Evolutionary conservation across 805 yeast genomes (phyloP), one percentile per base, ranked within the genome.

Genomic region (Saccharomycopsis sp.): DNA sequence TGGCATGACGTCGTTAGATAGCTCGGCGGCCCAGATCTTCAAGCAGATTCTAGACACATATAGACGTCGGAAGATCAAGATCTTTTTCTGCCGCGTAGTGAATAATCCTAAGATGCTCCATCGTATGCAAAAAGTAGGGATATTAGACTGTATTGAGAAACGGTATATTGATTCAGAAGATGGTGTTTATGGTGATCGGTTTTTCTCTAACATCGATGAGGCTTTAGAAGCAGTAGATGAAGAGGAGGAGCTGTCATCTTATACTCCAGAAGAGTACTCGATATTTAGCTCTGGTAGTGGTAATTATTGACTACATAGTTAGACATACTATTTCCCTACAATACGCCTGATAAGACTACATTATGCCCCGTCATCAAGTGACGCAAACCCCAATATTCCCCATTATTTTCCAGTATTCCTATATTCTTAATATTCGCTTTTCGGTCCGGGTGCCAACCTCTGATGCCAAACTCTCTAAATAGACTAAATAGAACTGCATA

Each of bases 1-100:
- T 58, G 96, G 96, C 1, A 87, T 91, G 96, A 81, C 87, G 2
- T 78, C 78, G 2, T 78, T 90, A 57, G 97, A 90, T 64, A 81
- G 96, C 0, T 79, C 89, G 0, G 96, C 96, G 0, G 84, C 88
- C 0, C 91, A 88, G 63, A 84, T 84, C 2, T 72, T 91, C 51
- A 68, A 70, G 57, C 89, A 84, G 61, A 81, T 87, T n/a, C 71
- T 90, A 2, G 64, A 69, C 1, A 72, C 76, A 14, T 89, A 89
- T 67, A 73, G 72, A n/a, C 74, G 69, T 17, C 75, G 86, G 53
- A 76, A 76, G 1, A 82, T 87, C 5, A 70, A 72, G 7, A 86
- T 89, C 2, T 78, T 81, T 50, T 79, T 90, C 58, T 75, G 86
- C 5, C 75, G 91, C 22, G 81, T 87, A 7, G 79, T 89, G 2